A percentile compares a stretch with the other conserved stretches of the same genome.
These are phyloP conservation scores for Naganishia friedmannii DNA, from an alignment of 768 basidiomycete species.

Conservation along the genomic window DNA sequence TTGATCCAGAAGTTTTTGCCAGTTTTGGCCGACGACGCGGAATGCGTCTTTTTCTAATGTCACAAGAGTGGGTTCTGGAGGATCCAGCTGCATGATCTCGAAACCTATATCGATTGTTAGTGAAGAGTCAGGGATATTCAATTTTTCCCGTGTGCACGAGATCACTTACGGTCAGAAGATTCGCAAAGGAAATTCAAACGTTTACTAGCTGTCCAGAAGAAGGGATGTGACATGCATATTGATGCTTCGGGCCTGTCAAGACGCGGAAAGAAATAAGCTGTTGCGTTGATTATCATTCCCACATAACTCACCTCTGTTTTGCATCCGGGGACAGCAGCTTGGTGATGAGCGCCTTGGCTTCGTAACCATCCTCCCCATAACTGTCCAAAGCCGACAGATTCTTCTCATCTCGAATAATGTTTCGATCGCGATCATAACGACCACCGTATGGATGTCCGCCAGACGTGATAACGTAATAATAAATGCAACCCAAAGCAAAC, in stretches of 20 bases:
- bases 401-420: slow-evolving; percentile 75
- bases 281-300: neutral
- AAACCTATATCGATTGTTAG: slow-evolving; percentile 55
- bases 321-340: slow-evolving; percentile 77
- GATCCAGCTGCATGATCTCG: slow-evolving; percentile 94
- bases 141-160: neutral
- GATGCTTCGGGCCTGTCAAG: slow-evolving; percentile 74
- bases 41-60: slow-evolving; percentile 69
- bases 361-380: slow-evolving; percentile 90
- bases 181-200: slow-evolving; percentile 93
- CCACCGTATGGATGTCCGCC: slow-evolving; percentile 94
- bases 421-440: slow-evolving; percentile 85
- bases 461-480: slow-evolving; percentile 84
- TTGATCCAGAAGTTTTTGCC: slow-evolving; percentile 81
- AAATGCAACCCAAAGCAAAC: slow-evolving; percentile 91
- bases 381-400: slow-evolving; percentile 67
- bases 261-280: slow-evolving; percentile 19
- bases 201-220: slow-evolving; percentile 88
- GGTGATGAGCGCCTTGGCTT: slow-evolving; percentile 75
- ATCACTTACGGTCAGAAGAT: slow-evolving; percentile 71
- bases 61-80: slow-evolving; percentile 71
- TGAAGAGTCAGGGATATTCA: neutral
- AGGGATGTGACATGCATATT: slow-evolving; percentile 84
- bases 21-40: slow-evolving; percentile 80
- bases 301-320: slow-evolving; percentile 64